Evolutionary conservation across 2,329 filamentous ascomycete species (phyloP).

Genomic region (Cercospora nicotianae): DNA sequence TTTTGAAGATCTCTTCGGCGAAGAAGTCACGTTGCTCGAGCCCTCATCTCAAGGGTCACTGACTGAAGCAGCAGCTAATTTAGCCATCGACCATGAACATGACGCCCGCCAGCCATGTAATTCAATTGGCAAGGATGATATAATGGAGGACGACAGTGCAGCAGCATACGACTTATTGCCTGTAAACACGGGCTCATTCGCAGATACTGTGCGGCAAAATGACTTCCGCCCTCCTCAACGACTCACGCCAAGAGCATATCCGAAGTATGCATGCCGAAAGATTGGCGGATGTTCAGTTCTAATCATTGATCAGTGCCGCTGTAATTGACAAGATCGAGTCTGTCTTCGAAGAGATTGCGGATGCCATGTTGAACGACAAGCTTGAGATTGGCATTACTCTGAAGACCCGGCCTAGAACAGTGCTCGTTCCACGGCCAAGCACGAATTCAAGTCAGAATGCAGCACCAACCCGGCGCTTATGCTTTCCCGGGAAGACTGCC

Average conservation of each 20-base stretch:
- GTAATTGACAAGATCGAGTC: slow-evolving; percentile 57
- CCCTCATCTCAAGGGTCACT: slow-evolving; percentile 31
- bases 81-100: slow-evolving; percentile 16
- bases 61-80: slow-evolving; percentile 24
- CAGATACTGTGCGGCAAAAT: slow-evolving; percentile 5
- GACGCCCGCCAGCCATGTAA: neutral
- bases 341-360: slow-evolving; percentile 55
- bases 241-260: slow-evolving; percentile 7
- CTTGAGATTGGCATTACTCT: slow-evolving; percentile 53
- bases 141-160: too few species aligned
- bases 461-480: slow-evolving; percentile 34
- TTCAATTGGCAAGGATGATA: neutral
- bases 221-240: slow-evolving; percentile 10
- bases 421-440: neutral
- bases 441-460: neutral
- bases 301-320: slow-evolving; percentile 12
- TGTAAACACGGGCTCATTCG: slow-evolving; percentile 10
- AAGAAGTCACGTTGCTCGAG: slow-evolving; percentile 20
- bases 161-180: neutral
- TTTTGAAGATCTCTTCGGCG: slow-evolving; percentile 33
- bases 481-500: slow-evolving; percentile 56
- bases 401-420: slow-evolving; percentile 34
- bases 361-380: slow-evolving; percentile 49
- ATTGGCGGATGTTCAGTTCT: neutral
- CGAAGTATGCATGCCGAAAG: slow-evolving; percentile 11